Base-by-base conservation (phyloP, 208 protist species). In the Leishmania tropica region DNA sequence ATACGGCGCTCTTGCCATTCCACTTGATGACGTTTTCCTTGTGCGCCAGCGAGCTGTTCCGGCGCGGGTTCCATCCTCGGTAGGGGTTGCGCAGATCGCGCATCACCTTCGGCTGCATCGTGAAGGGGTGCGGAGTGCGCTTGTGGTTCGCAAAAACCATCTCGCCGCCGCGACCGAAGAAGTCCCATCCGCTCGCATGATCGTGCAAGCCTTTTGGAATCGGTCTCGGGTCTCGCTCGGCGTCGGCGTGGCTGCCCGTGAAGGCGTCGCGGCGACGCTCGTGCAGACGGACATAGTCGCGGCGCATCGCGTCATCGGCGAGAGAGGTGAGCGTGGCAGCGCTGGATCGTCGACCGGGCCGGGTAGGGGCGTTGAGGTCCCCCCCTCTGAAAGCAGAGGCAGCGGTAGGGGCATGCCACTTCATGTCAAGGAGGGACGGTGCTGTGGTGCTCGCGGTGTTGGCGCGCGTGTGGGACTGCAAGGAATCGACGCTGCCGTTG, bases 31-130 rank as follows among this genome's bases (percentile, higher is more conserved):
- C 93, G 53, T 93, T 92, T 83, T 96, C 95, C 73, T 87, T 86
- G 81, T 98, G 95, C 17, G 88, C 95, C 37, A 92, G 84, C 48
- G 81, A 92, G 81, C 93, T 98, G 92, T 96, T 98, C 62, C 88
- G 86, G 47, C 83, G 78, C 45, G 88, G 90, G 79, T 81, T 94
- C 94, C 95, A 98, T 15, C 93, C 87, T 31, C 95, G 89, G 81
- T 95, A 94, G 45, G 95, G 93, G 76, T 98, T 88, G 42, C 86
- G 85, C 17, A 92, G 73, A 6, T 87, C 76, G 3, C 93, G 95
- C 95, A 98, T 98, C 54, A 95, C 79, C 86, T 98, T 98, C 15
- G 95, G 95, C 64, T 86, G 90, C 89, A 95, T 94, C 47, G 87
- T 89, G 71, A 95, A 87, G 2, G 89, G 90, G 77, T 96, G 88